Percentiles rank a stretch among this genome's conserved stretches.
Conservation (phyloP, 768 basidiomycete species). For the Russula abietina region DNA sequence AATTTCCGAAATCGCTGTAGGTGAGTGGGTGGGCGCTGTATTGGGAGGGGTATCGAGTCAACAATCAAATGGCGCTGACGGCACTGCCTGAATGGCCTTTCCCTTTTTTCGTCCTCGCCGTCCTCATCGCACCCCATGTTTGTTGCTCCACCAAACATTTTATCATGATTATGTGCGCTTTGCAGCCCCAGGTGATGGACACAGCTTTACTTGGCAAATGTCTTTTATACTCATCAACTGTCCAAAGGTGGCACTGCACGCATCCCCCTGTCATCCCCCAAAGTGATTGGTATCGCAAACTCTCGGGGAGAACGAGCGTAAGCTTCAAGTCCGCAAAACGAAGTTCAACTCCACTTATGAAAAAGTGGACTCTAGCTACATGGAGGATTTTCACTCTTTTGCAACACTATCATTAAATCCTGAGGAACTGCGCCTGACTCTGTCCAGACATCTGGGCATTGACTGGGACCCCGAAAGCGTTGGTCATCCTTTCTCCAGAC, state of each 20-base stretch:
- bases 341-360: constrained; percentile 12
- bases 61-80: neutral
- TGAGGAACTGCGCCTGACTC: constrained; percentile 59
- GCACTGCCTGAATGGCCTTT: constrained; percentile 16
- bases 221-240: constrained; percentile 11
- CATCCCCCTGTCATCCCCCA: constrained; percentile 67
- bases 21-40: no score
- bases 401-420: constrained; percentile 70
- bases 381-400: constrained; percentile 83
- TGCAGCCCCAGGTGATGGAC: constrained; percentile 36
- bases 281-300: constrained; percentile 68
- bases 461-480: constrained; percentile 66
- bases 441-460: constrained; percentile 54
- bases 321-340: constrained; percentile 17
- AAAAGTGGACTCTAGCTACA: constrained; percentile 49
- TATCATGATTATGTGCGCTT: constrained; percentile 72
- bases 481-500: constrained; percentile 53
- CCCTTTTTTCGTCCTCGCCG: constrained; percentile 1
- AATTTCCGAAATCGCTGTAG: no score
- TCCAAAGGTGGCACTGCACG: constrained; percentile 54
- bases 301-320: constrained; percentile 74
- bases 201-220: neutral
- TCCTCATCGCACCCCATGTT: neutral
- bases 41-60: no score
- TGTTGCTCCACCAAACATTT: constrained; percentile 17